Conservation (phyloP, 768 basidiomycete species). For the Boletus barrowsii region DNA sequence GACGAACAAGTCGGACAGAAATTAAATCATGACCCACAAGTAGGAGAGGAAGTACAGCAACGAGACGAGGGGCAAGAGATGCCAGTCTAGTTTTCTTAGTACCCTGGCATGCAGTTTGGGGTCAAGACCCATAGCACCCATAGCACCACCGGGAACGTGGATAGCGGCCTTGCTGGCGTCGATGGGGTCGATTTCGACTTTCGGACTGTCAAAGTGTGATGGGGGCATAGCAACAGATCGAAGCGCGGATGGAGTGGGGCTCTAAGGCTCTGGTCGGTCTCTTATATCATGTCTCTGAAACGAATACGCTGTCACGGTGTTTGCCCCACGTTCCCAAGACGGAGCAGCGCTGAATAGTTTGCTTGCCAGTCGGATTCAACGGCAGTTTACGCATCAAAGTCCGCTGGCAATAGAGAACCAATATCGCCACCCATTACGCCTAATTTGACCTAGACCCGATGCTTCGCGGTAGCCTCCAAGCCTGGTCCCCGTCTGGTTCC, state of each 20-base stretch:
- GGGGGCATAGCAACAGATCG: slow-evolving; percentile 4
- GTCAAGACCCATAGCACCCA: neutral
- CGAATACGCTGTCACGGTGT: neutral
- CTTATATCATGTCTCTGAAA: neutral
- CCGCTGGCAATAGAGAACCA: neutral
- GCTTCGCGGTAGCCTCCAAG: neutral
- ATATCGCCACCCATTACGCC: neutral
- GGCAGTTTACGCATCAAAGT: slow-evolving; percentile 1
- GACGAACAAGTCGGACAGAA: neutral
- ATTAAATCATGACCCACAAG: slow-evolving; percentile 8
- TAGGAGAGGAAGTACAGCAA: slow-evolving; percentile 16
- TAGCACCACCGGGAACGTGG: neutral
- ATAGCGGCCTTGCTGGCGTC: slow-evolving; percentile 5
- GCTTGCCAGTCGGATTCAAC: neutral
- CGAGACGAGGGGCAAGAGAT: slow-evolving; percentile 17
- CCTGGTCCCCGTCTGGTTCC: too few relatives aligned
- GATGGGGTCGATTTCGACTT: neutral
- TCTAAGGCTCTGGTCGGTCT: slow-evolving; percentile 1
- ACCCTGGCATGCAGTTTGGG: slow-evolving; percentile 3
- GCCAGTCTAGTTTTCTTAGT: slow-evolving; percentile 21
- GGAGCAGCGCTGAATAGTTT: neutral
- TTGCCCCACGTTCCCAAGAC: neutral
- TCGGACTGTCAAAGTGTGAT: neutral
- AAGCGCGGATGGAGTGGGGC: neutral
- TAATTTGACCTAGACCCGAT: neutral